phyloP scores from a whole-genome alignment of 2,329 filamentous ascomycete genomes.

The Myrmaecium sp. region DNA sequence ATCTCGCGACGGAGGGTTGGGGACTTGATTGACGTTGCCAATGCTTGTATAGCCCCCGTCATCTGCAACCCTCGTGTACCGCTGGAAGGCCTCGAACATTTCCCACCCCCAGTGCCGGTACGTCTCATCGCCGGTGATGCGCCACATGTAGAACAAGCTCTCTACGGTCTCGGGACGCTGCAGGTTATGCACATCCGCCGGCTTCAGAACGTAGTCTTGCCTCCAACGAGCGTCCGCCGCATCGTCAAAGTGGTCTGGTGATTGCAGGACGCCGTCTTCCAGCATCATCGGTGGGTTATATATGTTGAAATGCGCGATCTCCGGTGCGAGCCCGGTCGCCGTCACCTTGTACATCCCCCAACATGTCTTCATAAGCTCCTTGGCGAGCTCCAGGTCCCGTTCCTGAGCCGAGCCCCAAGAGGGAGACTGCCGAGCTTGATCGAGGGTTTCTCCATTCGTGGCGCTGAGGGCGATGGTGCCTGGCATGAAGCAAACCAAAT shows the following conservation, averaged over 20 bases:
- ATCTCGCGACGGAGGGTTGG: slow-evolving; percentile 53
- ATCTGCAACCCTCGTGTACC: slow-evolving; percentile 64
- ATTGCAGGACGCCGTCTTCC: slow-evolving; percentile 32
- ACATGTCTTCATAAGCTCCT: slow-evolving; percentile 89
- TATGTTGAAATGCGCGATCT: slow-evolving; percentile 84
- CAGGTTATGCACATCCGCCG: slow-evolving; percentile 78
- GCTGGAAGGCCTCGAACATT: slow-evolving; percentile 87
- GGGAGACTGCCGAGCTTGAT: slow-evolving; percentile 53
- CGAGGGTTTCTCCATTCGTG: slow-evolving; percentile 61
- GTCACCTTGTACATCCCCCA: slow-evolving; percentile 95
- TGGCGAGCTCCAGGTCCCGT: slow-evolving; percentile 71
- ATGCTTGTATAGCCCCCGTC: slow-evolving; percentile 71
- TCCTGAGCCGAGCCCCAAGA: slow-evolving; percentile 65
- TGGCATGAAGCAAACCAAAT: slow-evolving; percentile 92
- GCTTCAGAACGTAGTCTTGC: slow-evolving; percentile 62
- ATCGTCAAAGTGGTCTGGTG: slow-evolving; percentile 21
- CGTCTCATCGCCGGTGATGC: slow-evolving; percentile 75
- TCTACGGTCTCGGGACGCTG: slow-evolving; percentile 96
- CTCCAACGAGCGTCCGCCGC: slow-evolving; percentile 46
- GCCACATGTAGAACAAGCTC: slow-evolving; percentile 95
- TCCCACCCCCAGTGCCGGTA: slow-evolving; percentile 98
- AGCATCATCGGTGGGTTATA: slow-evolving; percentile 49
- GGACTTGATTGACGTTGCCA: slow-evolving; percentile 53
- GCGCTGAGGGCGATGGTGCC: slow-evolving; percentile 83
- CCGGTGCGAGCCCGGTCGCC: slow-evolving; percentile 76